phyloP scores from a whole-genome alignment of 768 basidiomycete species.

The Porphyrellus cyaneotinctus region DNA sequence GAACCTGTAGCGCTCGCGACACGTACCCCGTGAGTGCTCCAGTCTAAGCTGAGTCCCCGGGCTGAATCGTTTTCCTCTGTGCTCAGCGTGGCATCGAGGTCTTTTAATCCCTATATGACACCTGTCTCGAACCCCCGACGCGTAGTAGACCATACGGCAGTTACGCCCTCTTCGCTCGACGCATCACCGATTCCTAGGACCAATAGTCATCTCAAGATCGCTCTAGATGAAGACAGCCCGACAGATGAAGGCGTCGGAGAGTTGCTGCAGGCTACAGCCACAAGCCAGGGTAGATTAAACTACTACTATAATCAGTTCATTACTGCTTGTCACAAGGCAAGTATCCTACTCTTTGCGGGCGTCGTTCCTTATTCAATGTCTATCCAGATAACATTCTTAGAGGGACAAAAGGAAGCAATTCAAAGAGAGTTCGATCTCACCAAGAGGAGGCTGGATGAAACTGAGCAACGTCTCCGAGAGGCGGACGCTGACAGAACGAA shows the following conservation, averaged over 20 bases:
- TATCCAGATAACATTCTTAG: slow-evolving; percentile 14
- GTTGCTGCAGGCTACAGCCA: slow-evolving; percentile 16
- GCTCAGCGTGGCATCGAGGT: slow-evolving; percentile 13
- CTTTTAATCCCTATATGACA: slow-evolving; percentile 25
- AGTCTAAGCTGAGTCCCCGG: neutral
- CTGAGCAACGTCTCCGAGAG: slow-evolving; percentile 16
- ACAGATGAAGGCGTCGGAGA: slow-evolving; percentile 1
- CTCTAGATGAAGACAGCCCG: neutral
- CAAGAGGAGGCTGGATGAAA: slow-evolving; percentile 17
- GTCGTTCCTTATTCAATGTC: neutral
- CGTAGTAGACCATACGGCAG: neutral
- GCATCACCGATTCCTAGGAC: slow-evolving; percentile 7
- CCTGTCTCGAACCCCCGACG: slow-evolving; percentile 24
- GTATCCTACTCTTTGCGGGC: neutral
- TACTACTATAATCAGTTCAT: slow-evolving; percentile 12
- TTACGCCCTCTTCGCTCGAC: neutral
- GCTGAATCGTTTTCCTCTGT: neutral
- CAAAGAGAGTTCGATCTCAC: slow-evolving; percentile 14
- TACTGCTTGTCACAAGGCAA: slow-evolving; percentile 11
- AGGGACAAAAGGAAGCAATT: slow-evolving; percentile 14
- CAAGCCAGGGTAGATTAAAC: slow-evolving; percentile 11
- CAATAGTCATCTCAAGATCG: neutral
- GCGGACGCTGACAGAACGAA: slow-evolving; percentile 12
- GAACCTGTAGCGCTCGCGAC: neutral
- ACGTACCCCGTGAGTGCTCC: slow-evolving; percentile 20